Evolutionary conservation across 305 asterid genomes (phyloP).

Genomic region (Fraxinus greggii): DNA sequence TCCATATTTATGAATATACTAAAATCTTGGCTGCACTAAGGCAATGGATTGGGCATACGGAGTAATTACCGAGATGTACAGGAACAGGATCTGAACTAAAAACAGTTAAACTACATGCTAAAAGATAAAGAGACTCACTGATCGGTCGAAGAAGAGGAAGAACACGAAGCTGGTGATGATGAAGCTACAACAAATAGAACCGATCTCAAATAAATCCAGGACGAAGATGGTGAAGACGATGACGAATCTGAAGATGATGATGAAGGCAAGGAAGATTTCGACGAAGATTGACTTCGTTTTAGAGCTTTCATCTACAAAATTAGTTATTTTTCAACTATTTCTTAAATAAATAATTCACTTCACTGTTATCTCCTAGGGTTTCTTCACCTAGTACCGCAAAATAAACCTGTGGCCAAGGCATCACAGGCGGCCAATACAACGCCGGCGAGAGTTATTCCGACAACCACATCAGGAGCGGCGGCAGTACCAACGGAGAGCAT

Average conservation of each 20-base stretch:
- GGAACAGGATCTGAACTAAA: constrained; percentile 39
- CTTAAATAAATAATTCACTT: constrained; percentile 34
- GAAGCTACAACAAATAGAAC: constrained; percentile 79
- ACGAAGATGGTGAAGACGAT: constrained; percentile 65
- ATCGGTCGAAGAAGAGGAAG: constrained; percentile 69
- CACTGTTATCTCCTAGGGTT: constrained; percentile 47
- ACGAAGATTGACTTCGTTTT: constrained; percentile 84
- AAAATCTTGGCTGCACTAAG: neutral
- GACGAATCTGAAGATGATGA: constrained; percentile 54
- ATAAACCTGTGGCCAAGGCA: neutral
- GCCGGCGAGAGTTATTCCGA: constrained; percentile 57
- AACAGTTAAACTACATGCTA: neutral
- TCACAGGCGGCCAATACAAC: constrained; percentile 53
- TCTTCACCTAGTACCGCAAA: constrained; percentile 31
- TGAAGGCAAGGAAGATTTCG: constrained; percentile 66
- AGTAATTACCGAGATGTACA: constrained; percentile 14
- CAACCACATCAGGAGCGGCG: constrained; percentile 36
- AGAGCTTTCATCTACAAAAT: constrained; percentile 83
- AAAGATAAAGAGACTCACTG: constrained; percentile 56
- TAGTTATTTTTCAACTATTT: constrained; percentile 24
- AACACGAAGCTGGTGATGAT: constrained; percentile 73
- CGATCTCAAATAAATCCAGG: constrained; percentile 97
- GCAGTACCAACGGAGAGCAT: constrained; percentile 32
- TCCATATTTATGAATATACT: neutral
- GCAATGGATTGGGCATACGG: neutral